phyloP scores from a whole-genome alignment of 2,329 filamentous ascomycete genomes.

The Neopestalotiopsis sp. region DNA sequence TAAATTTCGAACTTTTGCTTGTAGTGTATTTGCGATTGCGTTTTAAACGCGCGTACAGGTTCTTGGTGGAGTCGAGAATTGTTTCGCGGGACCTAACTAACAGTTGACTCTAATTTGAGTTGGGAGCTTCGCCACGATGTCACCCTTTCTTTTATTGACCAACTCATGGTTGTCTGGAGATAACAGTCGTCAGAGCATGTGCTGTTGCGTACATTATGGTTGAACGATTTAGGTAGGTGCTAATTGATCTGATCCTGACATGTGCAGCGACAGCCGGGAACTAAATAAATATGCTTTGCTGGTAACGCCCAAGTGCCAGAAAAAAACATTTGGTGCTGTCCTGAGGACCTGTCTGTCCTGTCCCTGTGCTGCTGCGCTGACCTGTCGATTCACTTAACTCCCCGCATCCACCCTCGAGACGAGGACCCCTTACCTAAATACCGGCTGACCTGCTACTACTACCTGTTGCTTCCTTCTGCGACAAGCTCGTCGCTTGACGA shows the following conservation, averaged over 20 bases:
- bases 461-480: neutral
- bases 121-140: neutral
- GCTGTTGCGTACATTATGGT: neutral
- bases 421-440: neutral
- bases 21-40: neutral
- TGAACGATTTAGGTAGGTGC: neutral
- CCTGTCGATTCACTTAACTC: neutral
- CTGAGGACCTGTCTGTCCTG: neutral
- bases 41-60: neutral
- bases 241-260: neutral
- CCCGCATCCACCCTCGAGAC: neutral
- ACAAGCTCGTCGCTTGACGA: neutral
- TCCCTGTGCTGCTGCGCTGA: neutral
- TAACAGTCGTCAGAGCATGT: neutral
- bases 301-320: neutral
- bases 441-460: neutral
- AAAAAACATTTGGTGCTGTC: no score
- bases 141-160: neutral
- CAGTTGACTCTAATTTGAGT: neutral
- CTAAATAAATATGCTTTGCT: neutral
- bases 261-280: neutral
- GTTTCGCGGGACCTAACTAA: neutral
- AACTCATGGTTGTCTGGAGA: neutral
- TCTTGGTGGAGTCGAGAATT: neutral
- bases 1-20: neutral